A percentile compares a stretch with the other conserved stretches of the same genome.
Conservation (phyloP, 176 grass and related monocot species). For the Ananas comosus region DNA sequence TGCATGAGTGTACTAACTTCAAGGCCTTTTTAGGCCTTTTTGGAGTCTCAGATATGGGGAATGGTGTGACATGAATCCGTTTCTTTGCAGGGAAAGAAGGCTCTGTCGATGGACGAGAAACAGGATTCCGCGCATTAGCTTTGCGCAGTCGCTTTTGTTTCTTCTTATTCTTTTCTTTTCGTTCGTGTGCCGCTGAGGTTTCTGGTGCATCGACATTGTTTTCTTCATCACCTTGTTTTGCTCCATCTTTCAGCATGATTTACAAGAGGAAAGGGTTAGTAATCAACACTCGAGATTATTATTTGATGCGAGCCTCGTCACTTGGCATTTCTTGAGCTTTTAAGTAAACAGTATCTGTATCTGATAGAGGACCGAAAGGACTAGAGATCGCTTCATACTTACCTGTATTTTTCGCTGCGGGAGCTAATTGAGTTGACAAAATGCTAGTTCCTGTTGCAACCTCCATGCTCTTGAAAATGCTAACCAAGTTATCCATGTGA, state of each 20-base stretch:
- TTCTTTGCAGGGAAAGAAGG: conserved; percentile 74
- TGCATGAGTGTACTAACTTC: conserved; percentile 32
- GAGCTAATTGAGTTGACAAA: conserved; percentile 44
- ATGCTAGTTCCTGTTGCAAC: conserved; percentile 41
- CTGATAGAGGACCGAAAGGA: neutral
- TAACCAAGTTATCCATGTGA: conserved; percentile 83
- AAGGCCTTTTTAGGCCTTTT: conserved; percentile 36
- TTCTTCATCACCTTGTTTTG: neutral
- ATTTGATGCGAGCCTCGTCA: no score
- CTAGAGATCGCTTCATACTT: neutral
- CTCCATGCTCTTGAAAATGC: conserved; percentile 85
- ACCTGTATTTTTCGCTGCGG: conserved; percentile 27
- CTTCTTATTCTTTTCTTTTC: conserved; percentile 33
- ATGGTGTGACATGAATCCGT: conserved; percentile 59
- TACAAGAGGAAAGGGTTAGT: neutral
- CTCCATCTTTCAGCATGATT: conserved; percentile 19
- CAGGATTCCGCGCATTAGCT: conserved; percentile 11
- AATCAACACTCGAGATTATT: neutral
- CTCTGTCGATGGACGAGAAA: conserved; percentile 20
- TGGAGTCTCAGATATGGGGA: conserved; percentile 52
- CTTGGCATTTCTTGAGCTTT: no score
- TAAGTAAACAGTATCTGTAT: no score
- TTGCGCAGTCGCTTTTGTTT: conserved; percentile 20
- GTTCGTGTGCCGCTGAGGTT: neutral
- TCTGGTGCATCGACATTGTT: neutral